A percentile compares a stretch with the other conserved stretches of the same genome.
These are phyloP conservation scores for Deuterostichococcus epilithicus DNA, from an alignment of 139 green algal species.

Conservation along the genomic window DNA sequence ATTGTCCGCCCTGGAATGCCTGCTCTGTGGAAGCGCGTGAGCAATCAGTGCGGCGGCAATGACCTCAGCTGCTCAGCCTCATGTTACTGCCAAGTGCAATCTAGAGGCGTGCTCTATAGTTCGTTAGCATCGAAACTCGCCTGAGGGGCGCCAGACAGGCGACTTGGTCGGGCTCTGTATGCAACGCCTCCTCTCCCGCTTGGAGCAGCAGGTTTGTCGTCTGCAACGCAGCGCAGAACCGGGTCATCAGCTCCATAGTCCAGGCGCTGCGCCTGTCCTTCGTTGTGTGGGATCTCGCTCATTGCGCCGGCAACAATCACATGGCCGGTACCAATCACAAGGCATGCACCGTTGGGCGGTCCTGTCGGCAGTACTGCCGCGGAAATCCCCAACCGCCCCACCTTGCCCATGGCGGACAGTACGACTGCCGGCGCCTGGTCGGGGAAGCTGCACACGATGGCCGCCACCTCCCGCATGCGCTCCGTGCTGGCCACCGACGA, in stretches of 20 bases:
- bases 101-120: too few species aligned
- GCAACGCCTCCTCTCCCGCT: conserved; percentile 76
- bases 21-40: too few species aligned
- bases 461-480: conserved; percentile 89
- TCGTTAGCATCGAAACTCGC: conserved; percentile 32
- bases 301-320: background rate
- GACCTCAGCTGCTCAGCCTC: too few species aligned
- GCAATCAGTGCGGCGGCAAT: too few species aligned
- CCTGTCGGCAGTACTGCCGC: too few species aligned
- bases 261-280: too few species aligned
- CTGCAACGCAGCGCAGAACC: conserved; percentile 25
- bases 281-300: background rate
- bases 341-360: too few species aligned
- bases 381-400: conserved; percentile 30
- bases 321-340: too few species aligned
- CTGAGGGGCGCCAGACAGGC: conserved; percentile 49
- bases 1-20: too few species aligned
- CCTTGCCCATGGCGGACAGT: conserved; percentile 97
- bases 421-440: conserved; percentile 87
- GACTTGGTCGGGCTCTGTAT: conserved; percentile 42
- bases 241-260: too few species aligned
- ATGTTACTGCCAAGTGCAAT: too few species aligned
- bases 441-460: conserved; percentile 87
- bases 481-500: conserved; percentile 87
- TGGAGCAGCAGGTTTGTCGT: conserved; percentile 96